These are phyloP conservation scores for Dendrothele bispora DNA, from an alignment of 768 basidiomycete species.

Conservation along the genomic window DNA sequence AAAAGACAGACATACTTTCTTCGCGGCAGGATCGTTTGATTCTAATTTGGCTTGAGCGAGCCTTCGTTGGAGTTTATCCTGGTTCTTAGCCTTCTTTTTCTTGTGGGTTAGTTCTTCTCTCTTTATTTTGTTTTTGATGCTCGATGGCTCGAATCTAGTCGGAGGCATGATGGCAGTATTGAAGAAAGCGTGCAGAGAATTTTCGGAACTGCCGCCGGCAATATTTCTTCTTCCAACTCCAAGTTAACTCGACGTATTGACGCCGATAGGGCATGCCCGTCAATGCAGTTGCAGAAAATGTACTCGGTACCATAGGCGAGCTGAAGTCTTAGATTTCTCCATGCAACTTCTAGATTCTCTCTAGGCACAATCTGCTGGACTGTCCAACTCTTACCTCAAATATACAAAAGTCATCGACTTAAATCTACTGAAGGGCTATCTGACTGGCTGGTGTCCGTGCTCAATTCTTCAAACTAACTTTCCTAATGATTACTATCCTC, in stretches of 20 bases:
- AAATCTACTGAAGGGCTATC: conserved; percentile 74
- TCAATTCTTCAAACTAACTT: background rate
- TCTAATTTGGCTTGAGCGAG: conserved; percentile 79
- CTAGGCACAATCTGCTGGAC: conserved; percentile 73
- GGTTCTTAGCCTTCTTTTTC: conserved; percentile 73
- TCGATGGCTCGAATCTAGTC: conserved; percentile 57
- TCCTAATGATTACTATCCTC: background rate
- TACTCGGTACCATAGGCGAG: conserved; percentile 65
- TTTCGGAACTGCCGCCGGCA: conserved; percentile 2
- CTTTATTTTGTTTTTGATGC: conserved; percentile 87
- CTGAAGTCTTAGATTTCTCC: background rate
- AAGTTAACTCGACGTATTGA: too few species aligned
- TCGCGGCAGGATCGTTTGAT: conserved; percentile 69
- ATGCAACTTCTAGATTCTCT: background rate
- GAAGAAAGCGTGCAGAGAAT: background rate
- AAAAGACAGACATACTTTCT: conserved; percentile 67
- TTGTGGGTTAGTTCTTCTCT: conserved; percentile 76
- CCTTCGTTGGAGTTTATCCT: conserved; percentile 78
- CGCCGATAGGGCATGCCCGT: too few species aligned
- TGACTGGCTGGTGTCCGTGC: conserved; percentile 58
- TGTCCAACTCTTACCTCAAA: conserved; percentile 65
- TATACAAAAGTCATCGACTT: conserved; percentile 68
- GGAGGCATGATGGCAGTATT: conserved; percentile 45
- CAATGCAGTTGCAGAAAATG: conserved; percentile 62
- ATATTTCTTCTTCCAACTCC: too few species aligned